Evolutionary conservation across 1,284 basidiomycete species (phyloP), one percentile per base, ranked within the genome.

Genomic region (Cryptococcus neoformans): DNA sequence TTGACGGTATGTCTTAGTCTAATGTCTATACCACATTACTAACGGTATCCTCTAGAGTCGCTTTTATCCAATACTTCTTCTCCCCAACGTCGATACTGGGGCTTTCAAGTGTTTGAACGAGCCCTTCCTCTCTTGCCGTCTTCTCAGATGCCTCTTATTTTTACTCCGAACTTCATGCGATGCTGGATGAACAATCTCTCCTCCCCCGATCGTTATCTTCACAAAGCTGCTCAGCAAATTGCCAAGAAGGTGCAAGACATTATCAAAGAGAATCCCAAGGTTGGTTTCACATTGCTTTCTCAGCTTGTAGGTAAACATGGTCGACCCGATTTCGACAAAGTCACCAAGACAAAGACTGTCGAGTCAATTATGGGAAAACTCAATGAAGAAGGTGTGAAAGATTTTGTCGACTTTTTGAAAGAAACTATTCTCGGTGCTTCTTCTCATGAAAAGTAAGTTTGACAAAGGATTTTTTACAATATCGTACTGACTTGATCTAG

Each of bases 141-240:
- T 16, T 75, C 83, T 28, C 86, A 86, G 52, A 81, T 94, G 65
- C 87, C 91, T 0, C 86, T 91, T 81, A 81, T 98, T 16, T 96
- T 98, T 77, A 95, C 92, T 10, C 88, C 88, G 66, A 95, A 97
- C 75, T 91, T 97, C 68, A 94, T 98, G 89, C 87, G 92, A 45
- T 88, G 88, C 42, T 95, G 93, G 90, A 94, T 96, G 64, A 96
- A 95, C 74, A 92, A 98, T 72, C 83, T 99, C 17, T 88, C 90
- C 0, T 88, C 89, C 55, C 82, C 83, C 54, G 92, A 97, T 75
- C 84, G 93, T 54, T 87, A 92, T 72, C 79, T 97, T 38, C 91
- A 97, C 80, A 92, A 90, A 76, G 87, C 88, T 28, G 92, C 93
- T 2, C 82, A 83, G 55, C 85, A 88, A 71, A 86, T 89, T 68